Evolutionary conservation across 208 protist genomes (phyloP), one percentile per base, ranked within the genome.

Genomic region (Acanthamoeba lenticulata): DNA sequence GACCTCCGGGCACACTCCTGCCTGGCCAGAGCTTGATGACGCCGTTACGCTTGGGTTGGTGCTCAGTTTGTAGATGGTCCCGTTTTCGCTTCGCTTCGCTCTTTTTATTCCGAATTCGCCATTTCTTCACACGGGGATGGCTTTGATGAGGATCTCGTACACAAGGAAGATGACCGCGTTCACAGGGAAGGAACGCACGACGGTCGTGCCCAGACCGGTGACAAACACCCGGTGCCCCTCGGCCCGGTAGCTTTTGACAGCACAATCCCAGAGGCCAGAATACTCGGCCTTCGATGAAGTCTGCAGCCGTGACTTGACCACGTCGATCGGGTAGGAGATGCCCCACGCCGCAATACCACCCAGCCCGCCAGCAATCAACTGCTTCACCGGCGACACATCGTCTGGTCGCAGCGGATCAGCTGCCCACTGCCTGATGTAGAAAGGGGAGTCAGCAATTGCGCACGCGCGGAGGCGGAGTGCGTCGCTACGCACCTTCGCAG

Each of bases 81-180:
- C n/a, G n/a, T n/a, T n/a, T n/a, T n/a, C n/a, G n/a, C n/a, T n/a
- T n/a, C n/a, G n/a, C n/a, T n/a, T n/a, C n/a, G n/a, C n/a, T n/a
- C n/a, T n/a, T n/a, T n/a, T n/a, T n/a, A n/a, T n/a, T n/a, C n/a
- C n/a, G n/a, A n/a, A n/a, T n/a, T n/a, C n/a, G n/a, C n/a, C n/a
- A n/a, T n/a, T n/a, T 7, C 27, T 32, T 85, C 74, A 85, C 11
- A 15, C 74, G 34, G 74, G 74, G 24, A 85, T 85, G 74, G 44
- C 38, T 40, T 85, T 44, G 19, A 90, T 90, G 83, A 90, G 83
- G 19, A 60, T 49, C 40, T 90, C 52, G 40, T 90, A 90, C 11
- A 90, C 83, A 21, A 90, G 55, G 55, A 90, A 90, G 83, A 90
- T 90, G 55, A 90, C 49, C 6, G 83, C 83, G 83, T 90, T 90